Evolutionary conservation across 2,329 filamentous ascomycete genomes (phyloP).

Genomic region (Pseudogymnoascus sp.): DNA sequence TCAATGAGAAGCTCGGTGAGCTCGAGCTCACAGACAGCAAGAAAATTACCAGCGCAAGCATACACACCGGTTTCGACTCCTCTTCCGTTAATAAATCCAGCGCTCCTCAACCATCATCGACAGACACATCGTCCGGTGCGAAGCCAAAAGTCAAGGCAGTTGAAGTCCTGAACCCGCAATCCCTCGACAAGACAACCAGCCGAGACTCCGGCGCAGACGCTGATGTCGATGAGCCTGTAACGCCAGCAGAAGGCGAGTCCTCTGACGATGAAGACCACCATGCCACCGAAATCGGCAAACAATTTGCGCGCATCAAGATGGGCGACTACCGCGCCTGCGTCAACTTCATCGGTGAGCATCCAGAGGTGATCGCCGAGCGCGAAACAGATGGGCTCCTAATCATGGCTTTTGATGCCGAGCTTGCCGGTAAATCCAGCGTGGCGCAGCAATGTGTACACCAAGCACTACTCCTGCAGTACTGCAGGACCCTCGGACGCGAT

Average conservation of each 20-base stretch:
- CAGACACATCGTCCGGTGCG: slow-evolving; percentile 31
- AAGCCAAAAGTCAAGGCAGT: slow-evolving; percentile 46
- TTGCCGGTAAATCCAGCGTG: slow-evolving; percentile 68
- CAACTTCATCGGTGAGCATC: slow-evolving; percentile 71
- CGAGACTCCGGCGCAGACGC: slow-evolving; percentile 51
- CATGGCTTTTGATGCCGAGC: slow-evolving; percentile 82
- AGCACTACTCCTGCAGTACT: slow-evolving; percentile 88
- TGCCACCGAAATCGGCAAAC: slow-evolving; percentile 68
- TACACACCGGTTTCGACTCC: slow-evolving; percentile 85
- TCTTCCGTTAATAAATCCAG: slow-evolving; percentile 66
- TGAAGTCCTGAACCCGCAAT: slow-evolving; percentile 69
- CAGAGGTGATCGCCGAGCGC: slow-evolving; percentile 69
- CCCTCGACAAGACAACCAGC: slow-evolving; percentile 34
- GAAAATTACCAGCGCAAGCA: slow-evolving; percentile 90
- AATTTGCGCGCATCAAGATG: slow-evolving; percentile 71
- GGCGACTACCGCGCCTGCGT: slow-evolving; percentile 68
- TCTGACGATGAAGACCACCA: slow-evolving; percentile 68
- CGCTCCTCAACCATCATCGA: slow-evolving; percentile 14
- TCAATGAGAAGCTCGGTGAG: slow-evolving; percentile 66
- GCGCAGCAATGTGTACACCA: slow-evolving; percentile 88
- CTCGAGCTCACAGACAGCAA: slow-evolving; percentile 76
- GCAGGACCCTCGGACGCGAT: slow-evolving; percentile 69
- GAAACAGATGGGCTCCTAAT: slow-evolving; percentile 89
- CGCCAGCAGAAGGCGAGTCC: slow-evolving; percentile 42
- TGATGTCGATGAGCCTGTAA: slow-evolving; percentile 48